A percentile compares a stretch with the other conserved stretches of the same genome.
Conservation (phyloP, 768 basidiomycete genomes). For the Suillus spraguei region DNA sequence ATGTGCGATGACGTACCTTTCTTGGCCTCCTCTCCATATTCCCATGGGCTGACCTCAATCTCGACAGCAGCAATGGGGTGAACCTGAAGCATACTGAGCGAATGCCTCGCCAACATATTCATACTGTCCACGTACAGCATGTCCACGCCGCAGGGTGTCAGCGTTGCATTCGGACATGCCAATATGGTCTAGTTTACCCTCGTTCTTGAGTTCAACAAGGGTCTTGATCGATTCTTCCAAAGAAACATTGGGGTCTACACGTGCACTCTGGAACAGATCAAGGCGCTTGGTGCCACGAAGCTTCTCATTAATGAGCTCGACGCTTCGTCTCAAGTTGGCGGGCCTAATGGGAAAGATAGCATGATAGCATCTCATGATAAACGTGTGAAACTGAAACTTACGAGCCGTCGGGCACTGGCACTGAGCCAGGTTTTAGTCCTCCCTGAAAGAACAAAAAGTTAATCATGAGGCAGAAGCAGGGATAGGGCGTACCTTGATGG, state of each 20-base stretch:
- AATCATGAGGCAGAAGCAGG: not conserved
- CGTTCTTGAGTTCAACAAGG: slow-evolving; percentile 43
- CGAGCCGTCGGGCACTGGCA: slow-evolving; percentile 7
- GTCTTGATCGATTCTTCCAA: slow-evolving; percentile 48
- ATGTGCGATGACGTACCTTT: slow-evolving; percentile 30
- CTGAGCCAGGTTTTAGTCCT: slow-evolving; percentile 13
- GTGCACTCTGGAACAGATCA: slow-evolving; percentile 61
- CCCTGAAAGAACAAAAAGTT: slow-evolving; percentile 19
- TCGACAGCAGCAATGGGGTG: slow-evolving; percentile 61
- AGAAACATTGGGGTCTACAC: slow-evolving; percentile 43
- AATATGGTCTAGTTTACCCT: slow-evolving; percentile 49
- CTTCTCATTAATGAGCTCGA: slow-evolving; percentile 44
- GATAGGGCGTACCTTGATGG: slow-evolving; percentile 29
- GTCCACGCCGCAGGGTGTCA: slow-evolving; percentile 45
- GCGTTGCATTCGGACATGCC: slow-evolving; percentile 59
- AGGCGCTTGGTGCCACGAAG: slow-evolving; percentile 55
- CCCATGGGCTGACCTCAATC: slow-evolving; percentile 68
- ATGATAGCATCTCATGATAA: slow-evolving; percentile 14
- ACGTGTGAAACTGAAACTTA: slow-evolving; percentile 16
- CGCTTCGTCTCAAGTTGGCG: slow-evolving; percentile 50
- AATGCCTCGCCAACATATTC: not conserved
- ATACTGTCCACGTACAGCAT: slow-evolving; percentile 26
- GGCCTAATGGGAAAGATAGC: slow-evolving; percentile 23
- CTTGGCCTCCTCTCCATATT: slow-evolving; percentile 54
- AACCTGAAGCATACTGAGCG: slow-evolving; percentile 35